These are phyloP conservation scores for Lablab purpureus DNA, from an alignment of 306 rosid species.

Conservation along the genomic window DNA sequence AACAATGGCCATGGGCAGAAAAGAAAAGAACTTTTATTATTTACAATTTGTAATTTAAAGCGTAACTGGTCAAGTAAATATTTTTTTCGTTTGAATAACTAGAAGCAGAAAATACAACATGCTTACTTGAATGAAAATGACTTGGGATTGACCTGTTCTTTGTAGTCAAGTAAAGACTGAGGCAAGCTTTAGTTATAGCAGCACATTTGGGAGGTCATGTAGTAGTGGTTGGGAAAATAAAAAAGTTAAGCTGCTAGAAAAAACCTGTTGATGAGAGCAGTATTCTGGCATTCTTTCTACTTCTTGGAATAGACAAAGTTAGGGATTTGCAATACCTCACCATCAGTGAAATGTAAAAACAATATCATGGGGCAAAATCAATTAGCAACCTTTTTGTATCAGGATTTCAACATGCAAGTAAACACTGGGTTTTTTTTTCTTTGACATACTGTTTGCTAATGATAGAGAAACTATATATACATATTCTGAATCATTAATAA, in stretches of 20 bases:
- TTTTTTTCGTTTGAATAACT: not conserved
- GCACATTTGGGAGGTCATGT: not conserved
- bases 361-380: not conserved
- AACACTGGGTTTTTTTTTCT: not conserved
- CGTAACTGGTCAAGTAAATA: not conserved
- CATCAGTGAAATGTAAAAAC: not conserved
- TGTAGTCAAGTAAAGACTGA: not conserved
- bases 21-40: not conserved
- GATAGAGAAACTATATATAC: not conserved
- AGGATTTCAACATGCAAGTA: not conserved
- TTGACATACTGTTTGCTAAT: not conserved
- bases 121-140: slow-evolving; percentile 25
- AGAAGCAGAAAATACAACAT: not conserved
- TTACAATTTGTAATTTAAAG: not conserved
- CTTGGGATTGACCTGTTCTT: not conserved
- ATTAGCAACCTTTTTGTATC: not conserved
- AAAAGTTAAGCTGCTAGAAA: slow-evolving; percentile 5
- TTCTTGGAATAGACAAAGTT: not conserved
- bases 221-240: slow-evolving; percentile 7
- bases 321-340: not conserved
- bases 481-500: slow-evolving; percentile 16
- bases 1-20: slow-evolving; percentile 10
- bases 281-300: not conserved
- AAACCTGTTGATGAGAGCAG: not conserved
- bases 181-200: not conserved